Percentiles rank a stretch among this genome's conserved stretches.
phyloP scores from a whole-genome alignment of 441 rosid genomes.

The Gossypium aridum region DNA sequence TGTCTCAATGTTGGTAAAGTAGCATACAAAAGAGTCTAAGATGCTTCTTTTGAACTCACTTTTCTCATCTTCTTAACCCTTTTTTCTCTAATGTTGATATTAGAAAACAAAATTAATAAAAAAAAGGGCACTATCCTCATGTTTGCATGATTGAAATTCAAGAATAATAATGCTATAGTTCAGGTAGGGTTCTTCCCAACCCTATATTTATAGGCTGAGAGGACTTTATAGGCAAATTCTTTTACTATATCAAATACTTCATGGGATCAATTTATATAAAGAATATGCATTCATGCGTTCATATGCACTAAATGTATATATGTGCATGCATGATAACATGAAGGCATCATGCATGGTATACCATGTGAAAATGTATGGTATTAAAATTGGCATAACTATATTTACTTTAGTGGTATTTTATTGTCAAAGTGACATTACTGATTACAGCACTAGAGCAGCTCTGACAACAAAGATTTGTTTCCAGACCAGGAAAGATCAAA shows the following conservation, averaged over 20 bases:
- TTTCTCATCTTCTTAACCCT: constrained; percentile 1
- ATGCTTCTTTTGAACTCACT: constrained; percentile 25
- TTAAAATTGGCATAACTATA: background rate
- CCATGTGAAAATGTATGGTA: background rate
- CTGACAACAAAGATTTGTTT: constrained; percentile 24
- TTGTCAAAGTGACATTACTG: constrained; percentile 2
- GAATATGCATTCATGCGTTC: constrained; percentile 8
- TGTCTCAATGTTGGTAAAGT: constrained; percentile 36
- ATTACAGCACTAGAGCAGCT: constrained; percentile 14
- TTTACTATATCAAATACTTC: constrained; percentile 5
- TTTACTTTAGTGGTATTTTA: background rate
- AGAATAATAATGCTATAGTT: constrained; percentile 7
- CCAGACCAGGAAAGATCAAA: constrained; percentile 19
- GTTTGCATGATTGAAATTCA: constrained; percentile 44
- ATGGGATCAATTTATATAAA: background rate
- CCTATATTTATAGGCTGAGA: background rate
- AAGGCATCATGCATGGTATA: background rate
- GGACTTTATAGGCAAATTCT: constrained; percentile 3
- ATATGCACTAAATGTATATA: background rate
- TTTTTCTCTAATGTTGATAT: constrained; percentile 8
- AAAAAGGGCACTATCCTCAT: constrained; percentile 33
- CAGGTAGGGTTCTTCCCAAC: constrained; percentile 14
- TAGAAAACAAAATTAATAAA: constrained; percentile 11
- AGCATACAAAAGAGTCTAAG: constrained; percentile 39
- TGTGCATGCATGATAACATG: background rate